Percentiles rank a stretch among this genome's conserved stretches.
These are phyloP conservation scores for Colletotrichum tropicicola DNA, from an alignment of 2,329 filamentous ascomycete genomes.

Conservation along the genomic window DNA sequence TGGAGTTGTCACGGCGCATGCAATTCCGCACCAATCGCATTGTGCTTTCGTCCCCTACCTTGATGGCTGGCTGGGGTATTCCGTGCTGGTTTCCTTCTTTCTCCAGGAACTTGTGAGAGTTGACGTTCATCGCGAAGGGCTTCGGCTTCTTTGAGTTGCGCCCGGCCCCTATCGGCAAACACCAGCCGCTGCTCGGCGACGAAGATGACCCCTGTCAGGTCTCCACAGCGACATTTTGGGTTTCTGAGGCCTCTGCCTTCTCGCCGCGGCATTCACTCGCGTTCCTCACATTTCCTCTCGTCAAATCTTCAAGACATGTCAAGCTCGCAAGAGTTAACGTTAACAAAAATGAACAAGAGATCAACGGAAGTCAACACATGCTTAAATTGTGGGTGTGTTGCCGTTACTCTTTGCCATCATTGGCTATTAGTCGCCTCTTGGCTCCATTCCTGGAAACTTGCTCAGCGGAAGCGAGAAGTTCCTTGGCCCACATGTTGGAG, in stretches of 20 bases:
- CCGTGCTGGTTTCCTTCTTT: neutral
- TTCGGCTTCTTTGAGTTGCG: too few species aligned
- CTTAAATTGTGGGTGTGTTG: neutral
- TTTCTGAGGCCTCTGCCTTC: too few species aligned
- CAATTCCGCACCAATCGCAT: conserved; percentile 6
- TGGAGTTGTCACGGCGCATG: neutral
- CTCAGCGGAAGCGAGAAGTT: neutral
- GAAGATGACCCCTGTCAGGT: too few species aligned
- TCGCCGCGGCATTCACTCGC: too few species aligned
- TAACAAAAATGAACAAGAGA: too few species aligned
- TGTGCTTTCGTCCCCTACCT: neutral
- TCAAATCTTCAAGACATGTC: neutral
- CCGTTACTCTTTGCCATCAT: neutral
- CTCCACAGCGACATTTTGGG: too few species aligned
- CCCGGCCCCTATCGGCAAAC: too few species aligned
- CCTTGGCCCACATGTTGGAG: neutral
- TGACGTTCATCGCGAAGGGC: too few species aligned
- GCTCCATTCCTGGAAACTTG: neutral
- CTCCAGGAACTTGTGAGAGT: neutral
- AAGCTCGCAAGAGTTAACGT: neutral
- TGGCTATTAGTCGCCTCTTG: neutral
- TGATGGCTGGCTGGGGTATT: too few species aligned
- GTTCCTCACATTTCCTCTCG: too few species aligned
- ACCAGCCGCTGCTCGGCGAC: too few species aligned
- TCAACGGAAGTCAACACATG: neutral